Conservation (phyloP, 768 basidiomycete genomes). For the Steccherinum ochraceum region DNA sequence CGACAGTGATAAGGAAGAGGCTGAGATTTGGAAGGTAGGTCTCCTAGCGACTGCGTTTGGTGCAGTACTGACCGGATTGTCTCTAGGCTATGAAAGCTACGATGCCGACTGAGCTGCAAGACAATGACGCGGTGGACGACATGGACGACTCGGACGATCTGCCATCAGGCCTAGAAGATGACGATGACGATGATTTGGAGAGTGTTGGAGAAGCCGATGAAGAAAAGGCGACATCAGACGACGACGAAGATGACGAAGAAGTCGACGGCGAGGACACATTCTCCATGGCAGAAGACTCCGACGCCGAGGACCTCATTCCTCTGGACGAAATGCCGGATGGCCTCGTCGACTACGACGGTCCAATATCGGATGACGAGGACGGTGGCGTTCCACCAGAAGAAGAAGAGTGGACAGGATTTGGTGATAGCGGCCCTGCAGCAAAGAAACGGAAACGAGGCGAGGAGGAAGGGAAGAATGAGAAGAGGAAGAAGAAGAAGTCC, state of each 20-base stretch:
- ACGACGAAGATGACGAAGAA: slow-evolving; percentile 28
- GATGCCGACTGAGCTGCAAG: slow-evolving; percentile 51
- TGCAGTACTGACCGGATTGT: slow-evolving; percentile 3
- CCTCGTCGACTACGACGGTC: slow-evolving; percentile 56
- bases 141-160: slow-evolving; percentile 26
- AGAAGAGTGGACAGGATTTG: slow-evolving; percentile 54
- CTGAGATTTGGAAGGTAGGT: slow-evolving; percentile 84
- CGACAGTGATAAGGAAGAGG: slow-evolving; percentile 50
- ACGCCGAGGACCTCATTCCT: slow-evolving; percentile 64
- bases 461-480: slow-evolving; percentile 32
- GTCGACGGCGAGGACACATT: slow-evolving; percentile 40
- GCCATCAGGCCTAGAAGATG: slow-evolving; percentile 19
- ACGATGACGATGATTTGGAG: slow-evolving; percentile 22
- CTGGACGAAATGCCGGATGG: slow-evolving; percentile 48
- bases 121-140: slow-evolving; percentile 27
- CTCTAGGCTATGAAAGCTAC: slow-evolving; percentile 82
- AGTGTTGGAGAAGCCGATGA: slow-evolving; percentile 21
- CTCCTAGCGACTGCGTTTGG: no score
- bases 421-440: slow-evolving; percentile 21
- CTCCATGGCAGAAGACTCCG: slow-evolving; percentile 58
- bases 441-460: slow-evolving; percentile 39
- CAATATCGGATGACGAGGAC: slow-evolving; percentile 35
- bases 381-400: slow-evolving; percentile 19
- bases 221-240: slow-evolving; percentile 16
- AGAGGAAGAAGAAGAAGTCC: slow-evolving; percentile 62